Evolutionary conservation across 2,329 filamentous ascomycete genomes (phyloP).

Genomic region (Escovopsis weberi): DNA sequence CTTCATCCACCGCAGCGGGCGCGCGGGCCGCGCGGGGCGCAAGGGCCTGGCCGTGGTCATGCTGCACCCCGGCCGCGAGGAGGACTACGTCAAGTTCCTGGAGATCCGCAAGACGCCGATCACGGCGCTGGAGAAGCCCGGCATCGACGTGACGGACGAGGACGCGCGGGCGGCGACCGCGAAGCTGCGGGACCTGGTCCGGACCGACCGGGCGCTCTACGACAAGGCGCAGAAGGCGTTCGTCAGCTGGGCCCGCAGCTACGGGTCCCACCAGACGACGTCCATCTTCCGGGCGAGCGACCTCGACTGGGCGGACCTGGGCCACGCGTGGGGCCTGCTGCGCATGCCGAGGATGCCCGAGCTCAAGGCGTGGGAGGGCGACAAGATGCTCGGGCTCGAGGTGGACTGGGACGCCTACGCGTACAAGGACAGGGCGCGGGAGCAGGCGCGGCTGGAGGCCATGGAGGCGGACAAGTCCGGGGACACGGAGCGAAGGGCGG

Average conservation of each 20-base stretch:
- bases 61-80: conserved; percentile 70
- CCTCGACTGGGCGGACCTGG: conserved; percentile 74
- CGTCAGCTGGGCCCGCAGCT: conserved; percentile 84
- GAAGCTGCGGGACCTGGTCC: conserved; percentile 45
- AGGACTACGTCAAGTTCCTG: conserved; percentile 80
- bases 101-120: conserved; percentile 80
- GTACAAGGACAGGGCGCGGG: conserved; percentile 59
- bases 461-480: conserved; percentile 33
- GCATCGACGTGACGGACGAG: conserved; percentile 39
- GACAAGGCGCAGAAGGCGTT: conserved; percentile 87
- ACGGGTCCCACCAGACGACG: conserved; percentile 77
- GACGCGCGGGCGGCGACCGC: conserved; percentile 45
- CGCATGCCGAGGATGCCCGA: conserved; percentile 92
- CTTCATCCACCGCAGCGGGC: conserved; percentile 84
- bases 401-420: conserved; percentile 54
- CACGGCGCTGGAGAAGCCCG: conserved; percentile 41
- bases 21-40: conserved; percentile 78
- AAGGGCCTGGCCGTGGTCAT: conserved; percentile 76
- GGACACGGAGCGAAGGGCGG: conserved; percentile 22
- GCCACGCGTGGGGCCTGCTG: conserved; percentile 71
- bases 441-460: conserved; percentile 46
- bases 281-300: conserved; percentile 79
- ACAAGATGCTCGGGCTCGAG: conserved; percentile 45
- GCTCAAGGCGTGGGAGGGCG: conserved; percentile 56
- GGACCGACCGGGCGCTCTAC: conserved; percentile 44